Evolutionary conservation across 768 basidiomycete genomes (phyloP).

Genomic region (Ramaria sp.): DNA sequence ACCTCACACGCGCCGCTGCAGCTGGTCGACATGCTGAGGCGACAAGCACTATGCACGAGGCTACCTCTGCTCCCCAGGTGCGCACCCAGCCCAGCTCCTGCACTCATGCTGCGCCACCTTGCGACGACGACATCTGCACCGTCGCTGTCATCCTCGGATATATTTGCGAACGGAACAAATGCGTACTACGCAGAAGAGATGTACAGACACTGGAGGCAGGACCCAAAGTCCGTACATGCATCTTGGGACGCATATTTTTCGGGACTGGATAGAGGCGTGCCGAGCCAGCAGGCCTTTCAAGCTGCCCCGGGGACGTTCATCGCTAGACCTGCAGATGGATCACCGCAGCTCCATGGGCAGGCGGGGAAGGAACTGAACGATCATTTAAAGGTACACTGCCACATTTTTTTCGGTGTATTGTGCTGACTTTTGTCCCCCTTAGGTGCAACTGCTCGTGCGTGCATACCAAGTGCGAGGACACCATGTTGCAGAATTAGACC

Average conservation of each 20-base stretch:
- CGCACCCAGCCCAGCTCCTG: not conserved
- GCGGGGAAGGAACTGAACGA: slow-evolving; percentile 75
- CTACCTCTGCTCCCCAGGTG: not conserved
- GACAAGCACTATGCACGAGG: slow-evolving; percentile 4
- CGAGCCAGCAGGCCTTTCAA: slow-evolving; percentile 71
- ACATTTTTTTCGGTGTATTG: not conserved
- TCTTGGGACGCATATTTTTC: slow-evolving; percentile 95
- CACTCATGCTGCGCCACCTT: slow-evolving; percentile 8
- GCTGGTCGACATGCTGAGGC: slow-evolving; percentile 4
- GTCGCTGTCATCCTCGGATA: slow-evolving; percentile 66
- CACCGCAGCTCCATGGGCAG: slow-evolving; percentile 57
- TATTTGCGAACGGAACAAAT: slow-evolving; percentile 91
- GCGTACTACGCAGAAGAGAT: slow-evolving; percentile 95
- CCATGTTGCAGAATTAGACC: slow-evolving; percentile 91
- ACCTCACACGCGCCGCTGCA: not conserved
- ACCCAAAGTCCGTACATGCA: slow-evolving; percentile 83
- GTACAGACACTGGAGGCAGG: slow-evolving; percentile 87
- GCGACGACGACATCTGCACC: slow-evolving; percentile 10
- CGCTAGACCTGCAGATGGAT: slow-evolving; percentile 65
- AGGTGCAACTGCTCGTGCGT: slow-evolving; percentile 96
- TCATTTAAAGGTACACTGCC: slow-evolving; percentile 71
- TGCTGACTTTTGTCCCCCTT: slow-evolving; percentile 7
- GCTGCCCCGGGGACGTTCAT: slow-evolving; percentile 65
- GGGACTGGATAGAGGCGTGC: slow-evolving; percentile 82
- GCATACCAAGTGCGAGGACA: slow-evolving; percentile 99